Conservation (phyloP, 164 flowering plant species). For the Nelumbo lutea region DNA sequence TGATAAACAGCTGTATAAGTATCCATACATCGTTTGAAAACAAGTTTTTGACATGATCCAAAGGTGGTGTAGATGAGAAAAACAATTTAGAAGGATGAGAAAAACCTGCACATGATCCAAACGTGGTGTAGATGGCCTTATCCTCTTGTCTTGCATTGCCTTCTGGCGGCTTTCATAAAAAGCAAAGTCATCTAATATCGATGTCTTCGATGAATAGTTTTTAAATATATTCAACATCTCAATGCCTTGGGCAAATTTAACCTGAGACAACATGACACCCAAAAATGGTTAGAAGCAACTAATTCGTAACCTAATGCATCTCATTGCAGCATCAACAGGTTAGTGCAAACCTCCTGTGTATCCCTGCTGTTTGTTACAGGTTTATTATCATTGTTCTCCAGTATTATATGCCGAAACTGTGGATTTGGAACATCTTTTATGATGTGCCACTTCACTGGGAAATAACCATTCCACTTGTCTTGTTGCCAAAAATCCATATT, state of each 20-base stretch:
- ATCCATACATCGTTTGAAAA: background rate
- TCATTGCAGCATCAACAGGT: background rate
- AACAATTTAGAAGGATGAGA: background rate
- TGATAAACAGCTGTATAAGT: too few species aligned
- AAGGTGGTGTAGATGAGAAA: background rate
- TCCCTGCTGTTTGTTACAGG: constrained; percentile 81
- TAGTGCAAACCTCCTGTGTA: constrained; percentile 58
- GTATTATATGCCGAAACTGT: constrained; percentile 58
- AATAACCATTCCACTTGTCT: constrained; percentile 79
- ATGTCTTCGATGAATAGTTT: constrained; percentile 48
- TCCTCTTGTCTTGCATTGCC: constrained; percentile 64
- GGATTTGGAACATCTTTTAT: constrained; percentile 75
- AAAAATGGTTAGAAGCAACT: background rate
- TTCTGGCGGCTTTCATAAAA: constrained; percentile 83
- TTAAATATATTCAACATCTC: constrained; percentile 74
- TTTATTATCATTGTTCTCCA: constrained; percentile 70
- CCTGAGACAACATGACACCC: constrained; percentile 22
- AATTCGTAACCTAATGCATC: background rate
- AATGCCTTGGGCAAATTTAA: constrained; percentile 52
- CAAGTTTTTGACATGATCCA: too few species aligned
- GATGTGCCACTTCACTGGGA: constrained; percentile 82
- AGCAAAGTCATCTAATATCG: constrained; percentile 76
- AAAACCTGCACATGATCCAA: constrained; percentile 37
- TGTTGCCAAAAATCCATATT: constrained; percentile 88
- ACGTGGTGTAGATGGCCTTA: constrained; percentile 27